Evolutionary conservation across 441 rosid species (phyloP).

Genomic region (Biscutella laevigata): DNA sequence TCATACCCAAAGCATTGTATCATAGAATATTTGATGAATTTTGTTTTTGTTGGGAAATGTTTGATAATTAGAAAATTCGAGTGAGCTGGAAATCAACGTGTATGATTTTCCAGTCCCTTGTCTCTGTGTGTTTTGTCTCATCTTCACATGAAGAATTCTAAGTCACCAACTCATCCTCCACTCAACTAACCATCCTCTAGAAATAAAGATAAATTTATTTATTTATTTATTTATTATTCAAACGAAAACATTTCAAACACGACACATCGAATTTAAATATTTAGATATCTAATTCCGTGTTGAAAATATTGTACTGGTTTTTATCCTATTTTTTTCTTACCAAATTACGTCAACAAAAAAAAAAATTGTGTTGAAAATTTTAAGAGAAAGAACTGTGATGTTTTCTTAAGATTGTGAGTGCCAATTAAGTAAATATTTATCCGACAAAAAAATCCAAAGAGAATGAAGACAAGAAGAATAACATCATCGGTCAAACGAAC

Average conservation of each 20-base stretch:
- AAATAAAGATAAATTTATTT: too few relatives aligned
- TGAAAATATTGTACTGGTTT: slow-evolving; percentile 8
- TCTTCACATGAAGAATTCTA: slow-evolving; percentile 19
- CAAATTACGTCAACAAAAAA: slow-evolving; percentile 18
- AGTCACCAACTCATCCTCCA: slow-evolving; percentile 23
- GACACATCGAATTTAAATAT: slow-evolving; percentile 8
- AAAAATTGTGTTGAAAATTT: slow-evolving; percentile 7
- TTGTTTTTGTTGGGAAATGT: too few relatives aligned
- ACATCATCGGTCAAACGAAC: slow-evolving; percentile 23
- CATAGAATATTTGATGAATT: too few relatives aligned
- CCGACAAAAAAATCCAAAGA: slow-evolving; percentile 22
- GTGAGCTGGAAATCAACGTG: slow-evolving; percentile 9
- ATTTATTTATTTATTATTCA: not conserved
- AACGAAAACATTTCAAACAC: slow-evolving; percentile 17
- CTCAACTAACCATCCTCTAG: slow-evolving; percentile 12
- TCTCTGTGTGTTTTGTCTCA: slow-evolving; percentile 21
- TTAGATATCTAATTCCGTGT: slow-evolving; percentile 8
- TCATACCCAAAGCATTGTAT: too few relatives aligned
- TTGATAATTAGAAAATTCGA: slow-evolving; percentile 3
- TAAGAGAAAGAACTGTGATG: not conserved
- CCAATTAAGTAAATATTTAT: slow-evolving; percentile 18
- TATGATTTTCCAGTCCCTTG: not conserved
- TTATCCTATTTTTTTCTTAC: not conserved
- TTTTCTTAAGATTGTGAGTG: slow-evolving; percentile 19
- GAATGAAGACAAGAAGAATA: slow-evolving; percentile 17